Evolutionary conservation across 2,329 filamentous ascomycete genomes (phyloP).

Genomic region (Xylariaceae sp.): DNA sequence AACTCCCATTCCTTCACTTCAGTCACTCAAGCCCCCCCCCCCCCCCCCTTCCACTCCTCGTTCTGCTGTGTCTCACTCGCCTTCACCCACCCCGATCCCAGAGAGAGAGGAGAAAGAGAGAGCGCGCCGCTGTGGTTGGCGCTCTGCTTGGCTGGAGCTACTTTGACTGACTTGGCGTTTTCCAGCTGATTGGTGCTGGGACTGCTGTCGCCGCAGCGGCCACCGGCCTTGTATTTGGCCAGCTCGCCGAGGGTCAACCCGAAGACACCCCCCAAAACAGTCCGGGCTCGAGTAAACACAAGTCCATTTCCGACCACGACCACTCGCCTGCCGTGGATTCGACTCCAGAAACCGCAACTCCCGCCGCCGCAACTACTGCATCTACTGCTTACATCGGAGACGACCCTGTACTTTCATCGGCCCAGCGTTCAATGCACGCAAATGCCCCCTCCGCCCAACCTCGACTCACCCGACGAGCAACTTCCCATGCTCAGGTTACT

Average conservation of each 20-base stretch:
- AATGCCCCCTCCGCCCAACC: conserved; percentile 20
- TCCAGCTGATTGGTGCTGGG: conserved; percentile 58
- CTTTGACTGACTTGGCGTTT: conserved; percentile 18
- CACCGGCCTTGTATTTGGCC: conserved; percentile 56
- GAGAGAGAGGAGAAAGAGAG: not conserved
- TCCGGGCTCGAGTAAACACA: conserved; percentile 30
- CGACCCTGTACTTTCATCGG: conserved; percentile 31
- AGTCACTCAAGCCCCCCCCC: not conserved
- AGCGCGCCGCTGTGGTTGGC: not conserved
- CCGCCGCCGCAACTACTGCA: conserved; percentile 27
- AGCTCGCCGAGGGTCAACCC: conserved; percentile 40
- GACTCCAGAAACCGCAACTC: conserved; percentile 38
- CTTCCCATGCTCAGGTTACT: conserved; percentile 34
- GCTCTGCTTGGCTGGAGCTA: conserved; percentile 1
- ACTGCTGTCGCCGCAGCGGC: conserved; percentile 59
- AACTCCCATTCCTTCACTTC: conserved; percentile 1
- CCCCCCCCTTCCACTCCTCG: not conserved
- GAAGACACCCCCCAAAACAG: conserved; percentile 29
- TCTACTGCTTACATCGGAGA: conserved; percentile 32
- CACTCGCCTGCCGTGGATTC: conserved; percentile 29
- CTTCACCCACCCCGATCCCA: not conserved
- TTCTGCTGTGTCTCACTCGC: not conserved
- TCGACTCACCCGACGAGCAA: conserved; percentile 26
- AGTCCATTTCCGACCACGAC: conserved; percentile 33
- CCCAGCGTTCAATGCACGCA: conserved; percentile 14